Conservation (phyloP, 208 protist species). For the Polymyxa betae region DNA sequence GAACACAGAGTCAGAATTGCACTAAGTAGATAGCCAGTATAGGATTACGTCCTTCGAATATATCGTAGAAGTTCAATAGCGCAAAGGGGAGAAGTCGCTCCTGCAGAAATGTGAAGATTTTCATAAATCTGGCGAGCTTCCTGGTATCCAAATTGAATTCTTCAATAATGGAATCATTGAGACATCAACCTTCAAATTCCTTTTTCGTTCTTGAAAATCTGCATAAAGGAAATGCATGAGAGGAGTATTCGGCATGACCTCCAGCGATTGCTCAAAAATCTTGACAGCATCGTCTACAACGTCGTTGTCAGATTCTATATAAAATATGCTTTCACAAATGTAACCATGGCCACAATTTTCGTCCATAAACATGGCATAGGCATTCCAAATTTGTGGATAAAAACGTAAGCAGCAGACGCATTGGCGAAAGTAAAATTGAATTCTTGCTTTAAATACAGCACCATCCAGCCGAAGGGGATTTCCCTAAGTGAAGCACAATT, state of each 20-base stretch:
- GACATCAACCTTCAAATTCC: not conserved
- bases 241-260: not conserved
- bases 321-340: not conserved
- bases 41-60: not conserved
- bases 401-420: not conserved
- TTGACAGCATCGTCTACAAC: constrained; percentile 11
- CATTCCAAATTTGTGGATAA: constrained; percentile 40
- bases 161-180: not conserved
- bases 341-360: constrained; percentile 1
- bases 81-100: constrained; percentile 14
- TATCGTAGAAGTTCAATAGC: constrained; percentile 32
- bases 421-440: constrained; percentile 10
- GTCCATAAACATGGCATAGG: constrained; percentile 16
- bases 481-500: not conserved
- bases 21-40: not conserved
- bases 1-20: not conserved
- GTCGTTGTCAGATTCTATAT: not conserved
- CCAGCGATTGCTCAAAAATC: not conserved
- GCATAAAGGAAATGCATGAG: constrained; percentile 32
- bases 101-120: not conserved
- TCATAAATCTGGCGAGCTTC: constrained; percentile 34
- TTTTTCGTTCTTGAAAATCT: constrained; percentile 39
- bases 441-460: not conserved
- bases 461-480: constrained; percentile 22
- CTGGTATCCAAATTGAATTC: not conserved